phyloP scores from a whole-genome alignment of 2,329 filamentous ascomycete species.

The Venturia asperata region DNA sequence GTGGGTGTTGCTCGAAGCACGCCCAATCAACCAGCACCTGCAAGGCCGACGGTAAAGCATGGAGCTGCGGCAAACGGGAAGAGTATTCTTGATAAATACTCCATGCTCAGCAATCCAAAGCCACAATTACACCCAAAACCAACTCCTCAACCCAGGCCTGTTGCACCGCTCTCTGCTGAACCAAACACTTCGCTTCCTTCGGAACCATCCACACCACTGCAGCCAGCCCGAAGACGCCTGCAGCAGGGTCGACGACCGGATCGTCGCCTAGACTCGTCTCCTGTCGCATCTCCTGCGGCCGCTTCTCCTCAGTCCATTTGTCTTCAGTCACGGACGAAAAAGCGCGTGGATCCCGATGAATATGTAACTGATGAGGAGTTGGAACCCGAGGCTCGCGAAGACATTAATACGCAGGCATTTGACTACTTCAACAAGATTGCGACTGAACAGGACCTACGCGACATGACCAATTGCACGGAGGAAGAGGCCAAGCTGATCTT shows the following conservation, averaged over 20 bases:
- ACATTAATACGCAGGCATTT: slow-evolving; percentile 54
- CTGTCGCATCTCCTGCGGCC: slow-evolving; percentile 6
- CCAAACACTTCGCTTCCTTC: not conserved
- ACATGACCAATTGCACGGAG: slow-evolving; percentile 69
- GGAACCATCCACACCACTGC: not conserved
- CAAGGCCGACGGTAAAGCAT: not conserved
- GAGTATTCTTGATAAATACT: slow-evolving; percentile 7
- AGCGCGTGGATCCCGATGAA: slow-evolving; percentile 6
- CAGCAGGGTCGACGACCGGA: slow-evolving; percentile 14
- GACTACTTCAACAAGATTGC: slow-evolving; percentile 73
- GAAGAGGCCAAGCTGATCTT: slow-evolving; percentile 63
- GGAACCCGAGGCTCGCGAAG: slow-evolving; percentile 23
- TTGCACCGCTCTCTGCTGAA: not conserved
- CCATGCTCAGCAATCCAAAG: not conserved
- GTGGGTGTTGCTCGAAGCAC: not conserved
- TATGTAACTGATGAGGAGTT: slow-evolving; percentile 13
- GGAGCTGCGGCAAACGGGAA: not conserved
- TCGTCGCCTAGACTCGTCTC: slow-evolving; percentile 9
- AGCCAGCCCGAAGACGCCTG: slow-evolving; percentile 8
- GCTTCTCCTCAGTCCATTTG: not conserved
- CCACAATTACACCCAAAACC: not conserved
- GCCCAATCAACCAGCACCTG: not conserved
- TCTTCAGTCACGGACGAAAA: not conserved
- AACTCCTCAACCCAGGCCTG: not conserved
- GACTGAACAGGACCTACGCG: slow-evolving; percentile 65